Percentiles rank a stretch among this genome's conserved stretches.
phyloP scores from a whole-genome alignment of 495 filamentous ascomycete species.

The Pyronema omphalodes region DNA sequence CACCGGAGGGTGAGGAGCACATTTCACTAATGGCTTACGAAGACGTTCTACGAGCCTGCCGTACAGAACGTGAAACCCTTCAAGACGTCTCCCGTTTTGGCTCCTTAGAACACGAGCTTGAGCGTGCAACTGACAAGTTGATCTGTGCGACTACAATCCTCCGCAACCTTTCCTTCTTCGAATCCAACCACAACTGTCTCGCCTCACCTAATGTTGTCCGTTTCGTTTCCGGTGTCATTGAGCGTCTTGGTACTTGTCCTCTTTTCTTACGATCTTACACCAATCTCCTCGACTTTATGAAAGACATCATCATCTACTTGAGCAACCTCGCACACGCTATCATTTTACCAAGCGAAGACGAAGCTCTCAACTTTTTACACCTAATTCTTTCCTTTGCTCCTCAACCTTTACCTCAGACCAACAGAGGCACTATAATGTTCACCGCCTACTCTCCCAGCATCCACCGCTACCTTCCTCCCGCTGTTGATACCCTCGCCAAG shows the following conservation, averaged over 20 bases:
- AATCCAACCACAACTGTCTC: slow-evolving; percentile 51
- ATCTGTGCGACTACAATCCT: slow-evolving; percentile 84
- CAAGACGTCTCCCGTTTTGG: slow-evolving; percentile 57
- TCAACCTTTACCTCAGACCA: slow-evolving; percentile 37
- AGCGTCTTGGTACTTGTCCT: slow-evolving; percentile 76
- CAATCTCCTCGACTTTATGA: slow-evolving; percentile 90
- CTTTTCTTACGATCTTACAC: slow-evolving; percentile 59
- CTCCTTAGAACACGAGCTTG: slow-evolving; percentile 59
- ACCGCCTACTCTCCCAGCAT: slow-evolving; percentile 56
- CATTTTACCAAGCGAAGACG: slow-evolving; percentile 69
- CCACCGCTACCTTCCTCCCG: slow-evolving; percentile 76
- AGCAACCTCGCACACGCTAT: slow-evolving; percentile 71
- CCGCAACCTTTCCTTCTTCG: slow-evolving; percentile 76
- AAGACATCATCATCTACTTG: slow-evolving; percentile 73
- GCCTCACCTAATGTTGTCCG: slow-evolving; percentile 58
- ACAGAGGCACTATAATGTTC: slow-evolving; percentile 49
- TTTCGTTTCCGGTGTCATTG: slow-evolving; percentile 62
- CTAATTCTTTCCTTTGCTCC: slow-evolving; percentile 85
- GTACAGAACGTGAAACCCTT: slow-evolving; percentile 47
- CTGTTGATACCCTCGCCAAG: slow-evolving; percentile 79
- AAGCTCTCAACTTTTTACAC: slow-evolving; percentile 68
- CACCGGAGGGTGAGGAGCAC: slow-evolving; percentile 64
- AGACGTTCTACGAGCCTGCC: slow-evolving; percentile 61
- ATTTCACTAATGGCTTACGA: slow-evolving; percentile 71
- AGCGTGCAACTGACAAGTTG: slow-evolving; percentile 68